Conservation (phyloP, 2,329 filamentous ascomycete genomes). For the Penicillium concentricum region DNA sequence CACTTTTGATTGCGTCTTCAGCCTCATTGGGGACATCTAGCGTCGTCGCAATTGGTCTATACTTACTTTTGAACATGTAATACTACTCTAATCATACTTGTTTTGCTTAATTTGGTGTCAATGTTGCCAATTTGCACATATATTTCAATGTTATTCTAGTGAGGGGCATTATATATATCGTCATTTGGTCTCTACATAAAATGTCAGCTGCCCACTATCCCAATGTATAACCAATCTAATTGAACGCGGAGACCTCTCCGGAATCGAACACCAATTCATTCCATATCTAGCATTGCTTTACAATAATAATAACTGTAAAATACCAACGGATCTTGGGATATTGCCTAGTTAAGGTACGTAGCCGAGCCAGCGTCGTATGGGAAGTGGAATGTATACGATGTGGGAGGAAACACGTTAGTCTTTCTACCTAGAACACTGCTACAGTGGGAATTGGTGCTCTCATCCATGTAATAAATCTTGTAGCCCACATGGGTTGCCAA, state of each 20-base stretch:
- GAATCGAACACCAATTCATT: no score
- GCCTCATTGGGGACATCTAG: background rate
- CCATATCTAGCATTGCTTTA: no score
- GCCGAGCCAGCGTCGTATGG: background rate
- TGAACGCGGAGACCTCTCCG: no score
- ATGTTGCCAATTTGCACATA: background rate
- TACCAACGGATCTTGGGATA: no score
- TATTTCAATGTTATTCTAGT: background rate
- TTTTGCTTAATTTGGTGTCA: no score
- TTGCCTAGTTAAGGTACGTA: background rate
- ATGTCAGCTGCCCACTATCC: no score
- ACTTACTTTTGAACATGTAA: no score
- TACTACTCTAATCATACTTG: background rate
- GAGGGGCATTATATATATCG: background rate
- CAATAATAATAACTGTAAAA: no score
- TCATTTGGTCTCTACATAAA: background rate
- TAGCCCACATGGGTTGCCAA: background rate
- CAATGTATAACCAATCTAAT: accelerated
- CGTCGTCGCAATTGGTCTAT: background rate
- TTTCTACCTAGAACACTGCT: background rate
- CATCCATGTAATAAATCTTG: background rate
- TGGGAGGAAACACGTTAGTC: no score
- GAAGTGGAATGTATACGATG: background rate
- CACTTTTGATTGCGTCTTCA: background rate
- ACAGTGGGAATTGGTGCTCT: background rate